Base-by-base conservation (phyloP, 441 rosid species). In the Adansonia grandidieri region DNA sequence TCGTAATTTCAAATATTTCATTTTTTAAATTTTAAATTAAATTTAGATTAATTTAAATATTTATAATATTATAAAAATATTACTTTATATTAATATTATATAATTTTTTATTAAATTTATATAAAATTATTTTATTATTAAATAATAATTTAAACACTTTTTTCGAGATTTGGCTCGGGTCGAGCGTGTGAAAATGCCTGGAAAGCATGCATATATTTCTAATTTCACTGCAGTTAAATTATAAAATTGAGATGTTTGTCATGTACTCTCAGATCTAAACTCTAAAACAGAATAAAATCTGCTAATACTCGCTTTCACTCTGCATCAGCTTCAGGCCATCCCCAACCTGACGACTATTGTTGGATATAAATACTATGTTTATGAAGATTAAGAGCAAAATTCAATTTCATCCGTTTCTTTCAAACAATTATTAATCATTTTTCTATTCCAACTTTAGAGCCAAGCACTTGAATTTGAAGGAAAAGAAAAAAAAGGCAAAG, bases 401-500 rank as follows among this genome's bases (percentile, higher is more conserved):
- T 47, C 66, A 20, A 13, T 73, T 58, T 73, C 66, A 14, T 8
- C 37, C 11, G 66, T 73, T 67, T 58, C 20, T 13, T 1, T 73
- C 77, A 9, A 45, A 22, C 10, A 44, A 73, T 73, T 60, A 60
- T 74, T 74, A 44, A 58, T 74, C 77, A 20, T 10, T 72, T 47
- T 72, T 54, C 44, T 60, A 42, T 7, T 37, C 40, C 40, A 37
- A 37, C 77, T 60, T 44, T 44, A 57, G 47, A 60, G 54, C 54
- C 7, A 74, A 60, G 77, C 77, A 73, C 67, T 61, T 73, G 66
- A 60, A 40, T 47, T 75, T 54, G 17, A 78, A 57, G 57, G 40
- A 1, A 37, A 37, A 28, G 32, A 37, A 37, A 37, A 37, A 32
- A 63, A 61, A 65, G 80, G 61, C 66, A 42, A 53, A 51, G 57